phyloP scores from a whole-genome alignment of 805 yeast genomes.

The Yamadazyma laniorum region DNA sequence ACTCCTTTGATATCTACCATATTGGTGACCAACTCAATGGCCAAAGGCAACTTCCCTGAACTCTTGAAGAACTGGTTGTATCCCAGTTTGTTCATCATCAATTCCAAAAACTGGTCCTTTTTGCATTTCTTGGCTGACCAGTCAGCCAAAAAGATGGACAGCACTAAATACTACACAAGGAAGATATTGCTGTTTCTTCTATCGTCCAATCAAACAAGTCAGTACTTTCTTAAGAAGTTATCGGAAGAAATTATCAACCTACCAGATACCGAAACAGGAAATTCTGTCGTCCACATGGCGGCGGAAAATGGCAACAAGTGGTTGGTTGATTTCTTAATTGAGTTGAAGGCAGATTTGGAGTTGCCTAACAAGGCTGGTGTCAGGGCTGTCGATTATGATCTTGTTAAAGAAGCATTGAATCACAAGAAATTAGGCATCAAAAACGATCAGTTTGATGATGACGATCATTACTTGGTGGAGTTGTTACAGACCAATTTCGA shows the following conservation, averaged over 20 bases:
- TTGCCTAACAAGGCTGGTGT: constrained; percentile 83
- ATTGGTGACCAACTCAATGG: constrained; percentile 79
- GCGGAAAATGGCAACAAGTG: constrained; percentile 38
- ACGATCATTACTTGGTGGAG: constrained; percentile 31
- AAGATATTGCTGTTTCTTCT: constrained; percentile 36
- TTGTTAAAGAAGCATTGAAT: constrained; percentile 41
- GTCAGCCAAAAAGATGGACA: constrained; percentile 27
- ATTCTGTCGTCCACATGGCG: constrained; percentile 41
- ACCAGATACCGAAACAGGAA: constrained; percentile 36
- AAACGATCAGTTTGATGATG: constrained; percentile 14
- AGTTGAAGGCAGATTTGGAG: constrained; percentile 49
- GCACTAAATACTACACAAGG: constrained; percentile 32
- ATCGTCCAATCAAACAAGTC: constrained; percentile 18
- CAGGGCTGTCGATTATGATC: constrained; percentile 83
- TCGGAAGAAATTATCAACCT: constrained; percentile 28
- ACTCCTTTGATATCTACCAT: constrained; percentile 65
- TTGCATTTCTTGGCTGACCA: constrained; percentile 73
- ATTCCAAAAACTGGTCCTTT: constrained; percentile 72
- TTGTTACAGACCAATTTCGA: constrained; percentile 34
- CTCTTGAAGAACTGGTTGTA: constrained; percentile 64
- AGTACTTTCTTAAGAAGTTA: constrained; percentile 19
- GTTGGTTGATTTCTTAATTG: constrained; percentile 35
- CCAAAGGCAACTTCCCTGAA: constrained; percentile 68
- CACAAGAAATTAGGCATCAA: constrained; percentile 14
- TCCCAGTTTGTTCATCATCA: constrained; percentile 49